Evolutionary conservation across 2,329 filamentous ascomycete genomes (phyloP).

Genomic region (Botryotinia narcissicola): DNA sequence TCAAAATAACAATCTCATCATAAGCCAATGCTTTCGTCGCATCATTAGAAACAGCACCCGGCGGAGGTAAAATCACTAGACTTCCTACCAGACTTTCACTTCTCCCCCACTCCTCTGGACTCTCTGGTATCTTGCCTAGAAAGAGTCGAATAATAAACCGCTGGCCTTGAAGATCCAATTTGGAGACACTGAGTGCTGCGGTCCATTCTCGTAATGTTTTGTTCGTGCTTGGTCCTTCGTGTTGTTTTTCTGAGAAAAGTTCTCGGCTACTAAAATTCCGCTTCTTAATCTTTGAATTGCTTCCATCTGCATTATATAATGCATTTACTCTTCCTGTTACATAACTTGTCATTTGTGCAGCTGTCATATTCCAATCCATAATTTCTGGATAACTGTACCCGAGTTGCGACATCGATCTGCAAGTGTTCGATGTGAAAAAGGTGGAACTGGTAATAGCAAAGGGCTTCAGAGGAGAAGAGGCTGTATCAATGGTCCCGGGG

Average conservation of each 20-base stretch:
- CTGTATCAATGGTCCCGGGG: constrained; percentile 31
- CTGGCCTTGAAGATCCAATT: constrained; percentile 32
- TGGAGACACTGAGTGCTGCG: constrained; percentile 30
- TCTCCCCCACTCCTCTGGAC: constrained; percentile 28
- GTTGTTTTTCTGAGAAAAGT: not conserved
- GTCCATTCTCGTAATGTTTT: constrained; percentile 29
- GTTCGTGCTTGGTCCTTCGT: not conserved
- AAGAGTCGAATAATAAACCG: constrained; percentile 32
- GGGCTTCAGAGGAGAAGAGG: constrained; percentile 32
- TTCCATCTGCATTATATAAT: constrained; percentile 43
- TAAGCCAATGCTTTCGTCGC: constrained; percentile 25
- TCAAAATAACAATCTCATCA: constrained; percentile 30
- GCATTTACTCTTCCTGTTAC: constrained; percentile 59
- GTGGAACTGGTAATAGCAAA: constrained; percentile 35
- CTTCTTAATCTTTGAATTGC: constrained; percentile 14
- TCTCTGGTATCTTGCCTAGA: constrained; percentile 28
- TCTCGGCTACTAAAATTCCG: not conserved
- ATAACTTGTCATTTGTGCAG: constrained; percentile 53
- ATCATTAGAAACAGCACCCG: constrained; percentile 10
- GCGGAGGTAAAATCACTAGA: constrained; percentile 31
- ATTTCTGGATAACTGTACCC: constrained; percentile 39
- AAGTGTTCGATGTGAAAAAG: constrained; percentile 28
- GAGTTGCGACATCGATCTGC: constrained; percentile 26
- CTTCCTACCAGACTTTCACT: constrained; percentile 24
- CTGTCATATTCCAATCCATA: constrained; percentile 50